Conservation (phyloP, 305 asterid species). For the Fraxinus dipetala region DNA sequence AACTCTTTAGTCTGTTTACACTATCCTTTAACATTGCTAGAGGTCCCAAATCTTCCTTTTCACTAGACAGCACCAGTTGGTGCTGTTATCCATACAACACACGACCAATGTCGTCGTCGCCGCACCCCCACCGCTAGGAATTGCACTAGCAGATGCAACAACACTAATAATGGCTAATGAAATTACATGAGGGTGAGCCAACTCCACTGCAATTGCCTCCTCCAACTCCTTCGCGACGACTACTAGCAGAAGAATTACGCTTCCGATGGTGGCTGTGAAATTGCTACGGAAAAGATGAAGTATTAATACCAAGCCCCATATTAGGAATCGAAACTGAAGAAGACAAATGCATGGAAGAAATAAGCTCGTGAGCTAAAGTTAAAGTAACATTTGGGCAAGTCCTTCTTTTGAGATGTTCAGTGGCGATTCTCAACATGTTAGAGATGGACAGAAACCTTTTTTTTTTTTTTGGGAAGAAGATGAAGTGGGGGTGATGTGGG, state of each 20-base stretch:
- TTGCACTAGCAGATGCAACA: conserved; percentile 18
- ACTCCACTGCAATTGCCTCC: conserved; percentile 44
- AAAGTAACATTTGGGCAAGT: conserved; percentile 89
- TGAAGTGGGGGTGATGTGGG: too few relatives aligned
- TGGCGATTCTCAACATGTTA: conserved; percentile 85
- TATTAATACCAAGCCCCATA: not conserved
- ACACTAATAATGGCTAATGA: conserved; percentile 36
- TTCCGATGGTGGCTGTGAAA: conserved; percentile 32
- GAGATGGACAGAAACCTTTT: conserved; percentile 56
- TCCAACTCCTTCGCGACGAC: conserved; percentile 12
- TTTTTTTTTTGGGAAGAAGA: too few relatives aligned
- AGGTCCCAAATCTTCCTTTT: conserved; percentile 61
- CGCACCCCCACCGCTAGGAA: not conserved
- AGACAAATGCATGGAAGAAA: conserved; percentile 40
- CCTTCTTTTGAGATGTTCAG: conserved; percentile 94
- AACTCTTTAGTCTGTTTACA: conserved; percentile 67
- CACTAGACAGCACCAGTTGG: conserved; percentile 70
- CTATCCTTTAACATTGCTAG: conserved; percentile 49
- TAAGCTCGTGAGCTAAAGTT: conserved; percentile 50
- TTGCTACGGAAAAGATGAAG: conserved; percentile 19
- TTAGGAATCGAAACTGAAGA: conserved; percentile 16
- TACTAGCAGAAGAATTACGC: conserved; percentile 25
- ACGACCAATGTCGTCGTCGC: not conserved
- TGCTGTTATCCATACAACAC: conserved; percentile 38
- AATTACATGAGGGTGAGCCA: conserved; percentile 42